Base-by-base conservation (phyloP, 2,329 filamentous ascomycete genomes). In the Sarocladium oryzae region DNA sequence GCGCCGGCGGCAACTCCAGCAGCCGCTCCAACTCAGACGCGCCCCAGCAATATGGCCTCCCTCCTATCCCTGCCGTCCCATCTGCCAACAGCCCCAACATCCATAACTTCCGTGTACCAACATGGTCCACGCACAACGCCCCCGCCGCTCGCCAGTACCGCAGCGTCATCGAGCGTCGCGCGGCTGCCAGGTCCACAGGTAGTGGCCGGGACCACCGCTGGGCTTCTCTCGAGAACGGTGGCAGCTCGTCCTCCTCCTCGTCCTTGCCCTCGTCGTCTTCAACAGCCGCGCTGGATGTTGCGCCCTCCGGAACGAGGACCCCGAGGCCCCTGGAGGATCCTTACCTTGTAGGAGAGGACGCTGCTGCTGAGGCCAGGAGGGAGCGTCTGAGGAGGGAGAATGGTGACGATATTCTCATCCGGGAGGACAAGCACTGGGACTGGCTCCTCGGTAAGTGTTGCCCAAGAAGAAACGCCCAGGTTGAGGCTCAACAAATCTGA, bases 331-430 rank as follows among this genome's bases (percentile, higher is more conserved):
- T 84, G 16, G 84, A 88, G 65, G 84, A 87, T 56, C 84, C 83
- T 0, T 76, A 83, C 52, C 69, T 87, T 9, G 84, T 87, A 2
- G 84, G 84, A 30, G 82, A 86, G 66, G 74, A 75, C 49, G 84
- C 82, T 3, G 84, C 84, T 2, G 70, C 72, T 9, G 65, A 73
- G 55, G 81, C 82, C 7, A 71, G 79, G 38, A 66, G 68, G n/a
- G 78, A 79, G 60, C 72, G 84, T 54, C 63, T 84, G 24, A 73
- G 73, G n/a, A 69, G 76, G 50, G 77, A 84, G 65, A 73, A 70
- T 35, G 73, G 73, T 1, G 76, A 77, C 23, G 78, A 79, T 53
- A 65, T 81, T 37, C 66, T 85, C 51, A 65, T 77, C 38, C 68
- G 72, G 28, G 80, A 84, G 66, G 78, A 84, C 56, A 68, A 71